Evolutionary conservation across 1,284 basidiomycete species (phyloP), one percentile per base, ranked within the genome.

Genomic region (Mycena citricolor): DNA sequence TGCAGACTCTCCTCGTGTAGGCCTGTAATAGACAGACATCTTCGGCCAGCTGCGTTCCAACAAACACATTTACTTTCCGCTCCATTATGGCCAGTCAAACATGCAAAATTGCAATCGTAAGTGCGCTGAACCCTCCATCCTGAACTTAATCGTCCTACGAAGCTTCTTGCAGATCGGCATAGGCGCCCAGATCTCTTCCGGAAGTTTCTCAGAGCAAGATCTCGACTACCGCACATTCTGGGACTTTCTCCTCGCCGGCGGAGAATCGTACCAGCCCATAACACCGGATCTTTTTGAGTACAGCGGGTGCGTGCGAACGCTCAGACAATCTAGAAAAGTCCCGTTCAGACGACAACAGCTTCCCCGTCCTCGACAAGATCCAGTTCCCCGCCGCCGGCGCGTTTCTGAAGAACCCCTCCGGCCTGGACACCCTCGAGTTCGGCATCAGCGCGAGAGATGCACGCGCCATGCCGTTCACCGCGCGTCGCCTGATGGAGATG

Each of bases 181-280:
- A 31, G 43, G 36, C 17, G 43, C 43, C 36, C 43, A 39, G 31
- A 35, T 44, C 31, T 37, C 43, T 29, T 44, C 43, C 11, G 43
- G 43, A 32, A 10, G n/a, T n/a, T 33, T 26, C 19, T 44, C 43
- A 33, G 29, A 35, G 30, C 29, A 24, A 28, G 39, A 47, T 39
- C 39, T 47, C 17, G 37, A 39, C 32, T 41, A 47, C 39, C 19
- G 38, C 25, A 36, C 37, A 16, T 47, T 47, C 44, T 47, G 39
- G 38, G 34, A 47, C 21, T 47, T 47, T 17, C 44, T 47, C 28
- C 8, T 47, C 14, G 32, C 32, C 25, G 19, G 39, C 38, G 34
- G 39, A 31, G 36, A 34, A 33, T 36, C 44, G 16, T 36, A 47
- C 16, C 38, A 47, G 24, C 37, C 39, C 24, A 8, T 40, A 21